Conservation (phyloP, 164 flowering plant species). For the Houttuynia cordata region DNA sequence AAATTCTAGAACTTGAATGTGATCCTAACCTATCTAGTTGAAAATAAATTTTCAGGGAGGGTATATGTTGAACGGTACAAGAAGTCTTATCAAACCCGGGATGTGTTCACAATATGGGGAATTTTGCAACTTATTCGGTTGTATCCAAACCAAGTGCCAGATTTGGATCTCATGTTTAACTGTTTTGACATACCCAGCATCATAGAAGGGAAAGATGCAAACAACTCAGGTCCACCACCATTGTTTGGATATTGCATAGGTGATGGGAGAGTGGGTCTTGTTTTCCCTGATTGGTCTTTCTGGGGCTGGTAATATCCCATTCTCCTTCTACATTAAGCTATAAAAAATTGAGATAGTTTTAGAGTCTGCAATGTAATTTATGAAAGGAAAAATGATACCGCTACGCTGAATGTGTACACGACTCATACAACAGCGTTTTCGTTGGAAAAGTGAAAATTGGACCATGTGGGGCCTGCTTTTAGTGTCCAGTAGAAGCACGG, state of each 20-base stretch:
- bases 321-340: too few relatives aligned
- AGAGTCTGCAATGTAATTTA: too few relatives aligned
- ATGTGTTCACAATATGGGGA: constrained; percentile 38
- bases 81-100: constrained; percentile 26
- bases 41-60: neutral
- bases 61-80: constrained; percentile 22
- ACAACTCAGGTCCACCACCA: neutral
- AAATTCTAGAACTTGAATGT: too few relatives aligned
- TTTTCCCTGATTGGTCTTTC: constrained; percentile 2
- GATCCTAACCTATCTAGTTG: neutral
- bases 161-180: constrained; percentile 22
- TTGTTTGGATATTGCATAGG: constrained; percentile 3
- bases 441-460: too few relatives aligned
- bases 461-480: too few relatives aligned
- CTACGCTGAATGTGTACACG: too few relatives aligned
- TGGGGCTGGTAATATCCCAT: constrained; percentile 2
- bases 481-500: too few relatives aligned
- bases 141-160: constrained; percentile 35
- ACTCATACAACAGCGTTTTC: too few relatives aligned
- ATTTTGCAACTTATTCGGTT: constrained; percentile 33
- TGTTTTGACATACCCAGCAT: constrained; percentile 26
- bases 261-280: neutral
- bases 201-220: neutral
- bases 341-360: too few relatives aligned
- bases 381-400: too few relatives aligned